A percentile compares a stretch with the other conserved stretches of the same genome.
These are phyloP conservation scores for Durio zibethinus DNA, from an alignment of 345 rosid genomes.

Conservation along the genomic window DNA sequence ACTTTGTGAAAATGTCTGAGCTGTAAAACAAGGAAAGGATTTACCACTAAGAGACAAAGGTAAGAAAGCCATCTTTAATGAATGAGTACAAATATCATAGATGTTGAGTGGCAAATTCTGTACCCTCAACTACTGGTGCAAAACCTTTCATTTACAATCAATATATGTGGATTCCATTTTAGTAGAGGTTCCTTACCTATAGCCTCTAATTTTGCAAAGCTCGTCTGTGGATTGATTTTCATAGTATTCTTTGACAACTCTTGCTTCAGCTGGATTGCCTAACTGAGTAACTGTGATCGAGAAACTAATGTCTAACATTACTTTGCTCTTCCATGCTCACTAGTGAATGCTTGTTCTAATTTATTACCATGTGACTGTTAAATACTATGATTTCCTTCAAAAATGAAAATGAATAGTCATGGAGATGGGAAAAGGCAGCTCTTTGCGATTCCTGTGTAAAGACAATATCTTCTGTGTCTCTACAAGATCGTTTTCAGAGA, in stretches of 20 bases:
- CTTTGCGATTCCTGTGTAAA: neutral
- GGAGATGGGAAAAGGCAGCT: neutral
- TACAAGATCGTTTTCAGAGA: neutral
- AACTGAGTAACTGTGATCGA: neutral
- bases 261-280: neutral
- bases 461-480: neutral
- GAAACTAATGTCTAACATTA: neutral
- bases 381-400: neutral
- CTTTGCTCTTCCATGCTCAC: neutral
- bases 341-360: neutral
- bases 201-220: constrained; percentile 3
- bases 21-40: constrained; percentile 19
- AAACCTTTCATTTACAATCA: constrained; percentile 9
- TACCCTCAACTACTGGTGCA: neutral
- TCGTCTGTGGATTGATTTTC: neutral
- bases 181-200: neutral
- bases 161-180: neutral
- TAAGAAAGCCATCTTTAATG: constrained; percentile 11
- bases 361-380: neutral
- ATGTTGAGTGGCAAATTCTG: neutral
- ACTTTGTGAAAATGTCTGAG: constrained; percentile 16
- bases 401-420: neutral
- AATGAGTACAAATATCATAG: constrained; percentile 15
- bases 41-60: constrained; percentile 22
- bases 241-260: neutral